A percentile compares a stretch with the other conserved stretches of the same genome.
These are phyloP conservation scores for Rhypophila decipiens DNA, from an alignment of 495 filamentous ascomycete species.

Conservation along the genomic window DNA sequence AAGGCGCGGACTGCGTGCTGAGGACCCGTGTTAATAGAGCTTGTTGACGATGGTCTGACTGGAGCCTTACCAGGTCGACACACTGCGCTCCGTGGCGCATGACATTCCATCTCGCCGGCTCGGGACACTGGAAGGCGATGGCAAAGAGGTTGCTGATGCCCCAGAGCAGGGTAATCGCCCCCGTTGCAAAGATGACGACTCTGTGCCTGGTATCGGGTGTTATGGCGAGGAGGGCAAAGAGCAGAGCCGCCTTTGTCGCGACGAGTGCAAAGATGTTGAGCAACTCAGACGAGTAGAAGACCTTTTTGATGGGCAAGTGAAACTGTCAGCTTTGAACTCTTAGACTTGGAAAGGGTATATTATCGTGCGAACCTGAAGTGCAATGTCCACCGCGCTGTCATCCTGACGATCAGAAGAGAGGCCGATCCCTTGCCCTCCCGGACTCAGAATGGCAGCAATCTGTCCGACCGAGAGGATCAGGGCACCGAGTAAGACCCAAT, in stretches of 20 bases:
- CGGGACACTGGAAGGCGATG: background rate
- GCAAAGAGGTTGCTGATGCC: background rate
- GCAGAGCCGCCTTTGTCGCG: background rate
- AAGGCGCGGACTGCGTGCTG: background rate
- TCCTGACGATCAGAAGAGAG: background rate
- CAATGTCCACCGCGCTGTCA: background rate
- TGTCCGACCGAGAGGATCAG: background rate
- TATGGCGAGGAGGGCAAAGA: background rate
- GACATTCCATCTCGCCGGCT: background rate
- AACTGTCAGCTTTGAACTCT: too few species aligned
- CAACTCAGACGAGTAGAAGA: background rate
- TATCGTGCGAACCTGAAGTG: background rate
- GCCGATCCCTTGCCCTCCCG: background rate
- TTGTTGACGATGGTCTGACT: background rate
- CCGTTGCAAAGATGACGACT: background rate
- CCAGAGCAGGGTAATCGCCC: background rate
- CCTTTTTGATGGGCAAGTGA: too few species aligned
- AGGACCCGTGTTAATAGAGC: background rate
- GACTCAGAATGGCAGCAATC: background rate
- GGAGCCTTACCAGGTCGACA: background rate
- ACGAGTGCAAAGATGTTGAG: background rate
- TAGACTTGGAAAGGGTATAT: too few species aligned
- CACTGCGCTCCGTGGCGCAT: background rate
- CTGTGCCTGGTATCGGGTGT: background rate
- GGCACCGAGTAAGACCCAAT: background rate